Conservation (phyloP, 139 green algal species). For the Tetradesmus obliquus region DNA sequence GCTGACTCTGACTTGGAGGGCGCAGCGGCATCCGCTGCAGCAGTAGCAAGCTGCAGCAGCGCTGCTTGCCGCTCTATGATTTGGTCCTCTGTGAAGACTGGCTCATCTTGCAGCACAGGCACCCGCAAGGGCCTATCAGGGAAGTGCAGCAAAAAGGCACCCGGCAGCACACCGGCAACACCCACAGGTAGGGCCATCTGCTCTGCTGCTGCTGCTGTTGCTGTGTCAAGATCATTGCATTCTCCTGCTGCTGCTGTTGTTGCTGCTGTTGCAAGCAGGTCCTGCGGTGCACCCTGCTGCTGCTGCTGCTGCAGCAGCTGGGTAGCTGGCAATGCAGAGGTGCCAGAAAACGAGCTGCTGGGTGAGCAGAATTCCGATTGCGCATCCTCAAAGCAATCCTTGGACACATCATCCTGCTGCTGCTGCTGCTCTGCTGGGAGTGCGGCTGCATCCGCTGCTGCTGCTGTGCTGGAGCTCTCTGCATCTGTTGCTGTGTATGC, state of each 20-base stretch:
- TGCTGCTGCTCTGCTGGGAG: neutral
- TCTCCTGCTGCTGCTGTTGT: conserved; percentile 28
- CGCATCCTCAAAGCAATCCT: neutral
- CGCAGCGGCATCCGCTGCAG: conserved; percentile 1
- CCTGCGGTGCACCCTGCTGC: conserved; percentile 23
- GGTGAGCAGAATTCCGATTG: neutral
- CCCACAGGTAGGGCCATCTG: neutral
- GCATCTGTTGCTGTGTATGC: conserved; percentile 1
- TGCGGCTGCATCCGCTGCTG: neutral
- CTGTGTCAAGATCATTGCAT: neutral
- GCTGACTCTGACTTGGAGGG: neutral
- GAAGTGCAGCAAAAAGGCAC: conserved; percentile 48
- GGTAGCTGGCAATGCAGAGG: neutral
- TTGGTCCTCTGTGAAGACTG: conserved; percentile 68
- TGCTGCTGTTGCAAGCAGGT: neutral
- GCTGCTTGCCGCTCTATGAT: conserved; percentile 60
- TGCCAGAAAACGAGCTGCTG: neutral
- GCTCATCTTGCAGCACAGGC: conserved; percentile 55
- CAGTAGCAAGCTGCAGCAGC: conserved; percentile 38
- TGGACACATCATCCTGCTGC: neutral
- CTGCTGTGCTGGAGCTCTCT: neutral
- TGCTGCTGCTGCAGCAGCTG: neutral
- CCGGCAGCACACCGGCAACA: neutral
- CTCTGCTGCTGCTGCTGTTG: conserved; percentile 15
- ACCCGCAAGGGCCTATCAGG: conserved; percentile 52